Percentiles rank a stretch among this genome's conserved stretches.
These are phyloP conservation scores for Mortierella sp. DNA, from an alignment of 371 early-diverging fungal species.

Conservation along the genomic window DNA sequence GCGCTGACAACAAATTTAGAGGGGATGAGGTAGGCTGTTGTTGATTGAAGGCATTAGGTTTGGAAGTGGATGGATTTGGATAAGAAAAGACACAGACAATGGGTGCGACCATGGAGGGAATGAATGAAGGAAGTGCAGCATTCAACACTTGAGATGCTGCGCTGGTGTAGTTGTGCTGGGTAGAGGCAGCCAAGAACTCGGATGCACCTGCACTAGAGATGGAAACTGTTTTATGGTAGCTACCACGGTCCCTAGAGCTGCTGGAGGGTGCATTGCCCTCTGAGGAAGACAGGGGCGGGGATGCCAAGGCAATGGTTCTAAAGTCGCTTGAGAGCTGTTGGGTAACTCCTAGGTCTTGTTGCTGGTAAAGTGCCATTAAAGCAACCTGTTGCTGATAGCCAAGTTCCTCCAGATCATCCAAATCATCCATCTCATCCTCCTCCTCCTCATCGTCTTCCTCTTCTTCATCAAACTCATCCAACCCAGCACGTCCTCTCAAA, in stretches of 20 bases:
- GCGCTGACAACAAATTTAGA: not conserved
- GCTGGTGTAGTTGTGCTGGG: slow-evolving; percentile 30
- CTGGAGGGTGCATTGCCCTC: not conserved
- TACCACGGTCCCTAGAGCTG: not conserved
- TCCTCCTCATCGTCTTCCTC: slow-evolving; percentile 46
- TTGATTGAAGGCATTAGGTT: slow-evolving; percentile 17
- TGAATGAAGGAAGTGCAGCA: slow-evolving; percentile 46
- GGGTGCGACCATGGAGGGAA: slow-evolving; percentile 54
- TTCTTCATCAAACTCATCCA: slow-evolving; percentile 51
- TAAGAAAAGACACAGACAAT: slow-evolving; percentile 55
- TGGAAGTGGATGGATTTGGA: slow-evolving; percentile 33
- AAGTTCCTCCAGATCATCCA: slow-evolving; percentile 26
- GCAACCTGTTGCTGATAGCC: slow-evolving; percentile 24
- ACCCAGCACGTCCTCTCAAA: slow-evolving; percentile 33
- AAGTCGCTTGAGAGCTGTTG: slow-evolving; percentile 46
- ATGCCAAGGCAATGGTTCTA: slow-evolving; percentile 39
- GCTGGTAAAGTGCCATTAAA: slow-evolving; percentile 6
- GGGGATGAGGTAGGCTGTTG: slow-evolving; percentile 16
- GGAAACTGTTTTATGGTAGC: slow-evolving; percentile 10
- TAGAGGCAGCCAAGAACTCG: slow-evolving; percentile 41
- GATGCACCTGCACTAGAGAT: slow-evolving; percentile 45
- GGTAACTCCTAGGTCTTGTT: slow-evolving; percentile 22
- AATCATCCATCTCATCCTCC: slow-evolving; percentile 26
- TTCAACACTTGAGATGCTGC: slow-evolving; percentile 35
- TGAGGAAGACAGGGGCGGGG: slow-evolving; percentile 14